Conservation (phyloP, 1,284 basidiomycete species). For the Melampsora americana region DNA sequence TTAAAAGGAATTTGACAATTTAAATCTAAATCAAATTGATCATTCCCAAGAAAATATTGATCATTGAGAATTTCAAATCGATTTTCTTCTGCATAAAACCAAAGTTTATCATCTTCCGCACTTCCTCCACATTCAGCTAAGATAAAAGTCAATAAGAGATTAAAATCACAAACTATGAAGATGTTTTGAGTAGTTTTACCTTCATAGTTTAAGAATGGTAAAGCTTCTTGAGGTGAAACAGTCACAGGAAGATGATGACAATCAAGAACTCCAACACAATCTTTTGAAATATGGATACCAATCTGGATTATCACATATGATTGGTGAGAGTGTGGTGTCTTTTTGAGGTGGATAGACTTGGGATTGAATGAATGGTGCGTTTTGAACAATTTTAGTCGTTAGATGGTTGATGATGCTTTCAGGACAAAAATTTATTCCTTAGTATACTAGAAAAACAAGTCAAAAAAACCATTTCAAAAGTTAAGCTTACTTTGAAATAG, state of each 20-base stretch:
- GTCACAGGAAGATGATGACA: not conserved
- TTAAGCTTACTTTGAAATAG: too few species aligned
- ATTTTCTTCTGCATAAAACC: not conserved
- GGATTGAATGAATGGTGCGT: too few species aligned
- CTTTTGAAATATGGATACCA: not conserved
- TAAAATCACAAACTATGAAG: not conserved
- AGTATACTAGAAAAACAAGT: too few species aligned
- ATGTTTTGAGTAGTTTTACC: not conserved
- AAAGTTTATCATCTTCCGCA: not conserved
- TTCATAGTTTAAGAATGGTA: not conserved
- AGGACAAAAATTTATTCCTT: too few species aligned
- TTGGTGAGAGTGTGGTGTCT: too few species aligned
- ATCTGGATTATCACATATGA: too few species aligned
- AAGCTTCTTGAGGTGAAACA: not conserved
- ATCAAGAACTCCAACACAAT: not conserved
- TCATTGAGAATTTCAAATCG: not conserved
- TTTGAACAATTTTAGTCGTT: too few species aligned
- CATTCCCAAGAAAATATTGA: not conserved
- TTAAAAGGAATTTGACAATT: not conserved
- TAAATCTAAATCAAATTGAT: not conserved
- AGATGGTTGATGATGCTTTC: too few species aligned
- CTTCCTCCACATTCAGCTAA: conserved; percentile 12
- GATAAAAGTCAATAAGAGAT: not conserved
- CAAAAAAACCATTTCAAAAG: too few species aligned
- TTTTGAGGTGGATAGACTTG: too few species aligned